A percentile compares a stretch with the other conserved stretches of the same genome.
These are phyloP conservation scores for Thalassiosira ordinaria DNA, from an alignment of 352 stramenopile genomes.

Conservation along the genomic window DNA sequence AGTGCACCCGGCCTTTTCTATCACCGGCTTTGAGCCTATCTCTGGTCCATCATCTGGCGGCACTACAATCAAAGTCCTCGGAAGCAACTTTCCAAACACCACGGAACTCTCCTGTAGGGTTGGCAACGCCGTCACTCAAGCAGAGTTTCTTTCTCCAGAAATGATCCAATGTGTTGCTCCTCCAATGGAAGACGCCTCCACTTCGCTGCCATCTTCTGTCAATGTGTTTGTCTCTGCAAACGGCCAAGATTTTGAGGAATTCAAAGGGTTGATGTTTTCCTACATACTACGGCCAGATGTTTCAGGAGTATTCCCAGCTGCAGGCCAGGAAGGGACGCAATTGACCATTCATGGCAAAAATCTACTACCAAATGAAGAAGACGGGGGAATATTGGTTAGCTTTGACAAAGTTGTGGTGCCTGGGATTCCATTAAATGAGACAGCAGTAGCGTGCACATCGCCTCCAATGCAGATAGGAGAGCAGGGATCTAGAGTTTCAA, in stretches of 20 bases:
- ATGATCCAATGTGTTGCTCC: conserved; percentile 3
- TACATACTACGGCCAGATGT: conserved; percentile 17
- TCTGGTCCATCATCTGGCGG: conserved; percentile 21
- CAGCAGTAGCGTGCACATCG: conserved; percentile 14
- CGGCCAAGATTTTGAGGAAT: conserved; percentile 26
- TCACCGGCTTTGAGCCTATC: conserved; percentile 13
- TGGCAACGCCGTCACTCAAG: conserved; percentile 8
- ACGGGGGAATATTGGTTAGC: conserved; percentile 19
- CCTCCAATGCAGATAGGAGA: conserved; percentile 1
- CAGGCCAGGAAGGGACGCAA: conserved; percentile 10
- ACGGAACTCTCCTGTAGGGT: conserved; percentile 31
- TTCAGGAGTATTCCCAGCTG: conserved; percentile 6
- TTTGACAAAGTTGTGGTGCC: conserved; percentile 24
- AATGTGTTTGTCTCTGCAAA: conserved; percentile 24
- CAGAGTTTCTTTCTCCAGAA: conserved; percentile 26
- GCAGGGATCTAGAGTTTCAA: not conserved
- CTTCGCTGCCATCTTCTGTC: not conserved
- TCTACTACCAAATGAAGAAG: conserved; percentile 10
- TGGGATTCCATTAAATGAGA: conserved; percentile 27
- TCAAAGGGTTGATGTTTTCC: conserved; percentile 13
- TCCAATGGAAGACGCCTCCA: not conserved
- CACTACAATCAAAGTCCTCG: conserved; percentile 9
- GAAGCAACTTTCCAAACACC: conserved; percentile 35
- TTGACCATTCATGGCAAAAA: conserved; percentile 23
- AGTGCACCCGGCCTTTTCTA: conserved; percentile 24